Base-by-base conservation (phyloP, 2,329 filamentous ascomycete species). In the Pseudogymnoascus sp. region DNA sequence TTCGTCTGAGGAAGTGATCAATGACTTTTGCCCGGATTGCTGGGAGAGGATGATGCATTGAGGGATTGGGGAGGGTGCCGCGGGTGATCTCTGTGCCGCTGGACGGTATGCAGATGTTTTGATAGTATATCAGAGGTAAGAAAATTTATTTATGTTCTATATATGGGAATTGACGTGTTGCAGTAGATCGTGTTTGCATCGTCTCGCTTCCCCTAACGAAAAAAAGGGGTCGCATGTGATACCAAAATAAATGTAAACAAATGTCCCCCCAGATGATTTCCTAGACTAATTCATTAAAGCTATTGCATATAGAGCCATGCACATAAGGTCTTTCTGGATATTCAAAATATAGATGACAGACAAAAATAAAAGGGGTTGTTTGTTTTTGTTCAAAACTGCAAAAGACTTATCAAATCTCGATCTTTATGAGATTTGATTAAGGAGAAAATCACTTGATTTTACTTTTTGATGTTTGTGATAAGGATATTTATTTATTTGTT, bases 381-480 rank as follows among this genome's bases (percentile, higher is more conserved):
- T n/a, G 28, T 18, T 33, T 2, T 56, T 33, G 11, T 56, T 1
- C 8, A 56, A 33, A 56, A 33, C 28, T 33, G 28, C 50, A 56
- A 56, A 56, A 56, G 50, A 56, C 50, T 56, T 56, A 21, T 33
- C 50, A 56, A 56, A 56, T 33, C 50, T 56, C 50, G n/a, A 3
- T 3, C 11, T 56, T 23, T 53, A 16, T 56, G 50, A 56, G 28
- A 56, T 56, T 14, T 56, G 28, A 56, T 33, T 33, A n/a, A 56
- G 28, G 16, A 56, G 50, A 56, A 56, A 56, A 56, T 56, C 50
- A 56, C 28, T 35, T 56, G 28, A 56, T 56, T 56, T 56, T 56
- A 21, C 50, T 56, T 56, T 56, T 56, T 35, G 50, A 11, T 33
- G 50, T 56, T 33, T 47, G 11, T 23, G 42, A 23, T 25, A 42